Percentiles rank a stretch among this genome's conserved stretches.
Evolutionary conservation across 805 yeast genomes (phyloP).

Genomic region (Schizosaccharomyces octosporus): DNA sequence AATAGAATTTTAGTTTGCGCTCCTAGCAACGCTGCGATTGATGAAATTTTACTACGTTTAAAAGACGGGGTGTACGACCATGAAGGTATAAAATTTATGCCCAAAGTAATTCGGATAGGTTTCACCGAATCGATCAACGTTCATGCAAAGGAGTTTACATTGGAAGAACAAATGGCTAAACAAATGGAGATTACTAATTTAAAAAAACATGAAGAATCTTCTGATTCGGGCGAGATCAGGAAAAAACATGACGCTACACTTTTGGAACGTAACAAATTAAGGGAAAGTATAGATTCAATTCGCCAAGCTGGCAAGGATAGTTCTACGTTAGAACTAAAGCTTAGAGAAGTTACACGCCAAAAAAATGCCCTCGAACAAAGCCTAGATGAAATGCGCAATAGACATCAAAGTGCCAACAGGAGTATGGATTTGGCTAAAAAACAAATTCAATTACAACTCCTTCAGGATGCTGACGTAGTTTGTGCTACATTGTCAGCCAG

Average conservation of each 20-base stretch:
- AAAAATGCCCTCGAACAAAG: conserved; percentile 47
- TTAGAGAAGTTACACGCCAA: conserved; percentile 32
- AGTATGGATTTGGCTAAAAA: conserved; percentile 57
- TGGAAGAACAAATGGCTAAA: conserved; percentile 47
- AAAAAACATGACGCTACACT: conserved; percentile 12
- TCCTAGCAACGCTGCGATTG: conserved; percentile 97
- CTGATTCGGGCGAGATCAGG: not conserved
- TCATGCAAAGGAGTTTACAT: conserved; percentile 55
- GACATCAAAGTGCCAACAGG: conserved; percentile 39
- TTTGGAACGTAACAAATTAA: conserved; percentile 28
- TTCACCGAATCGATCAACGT: conserved; percentile 67
- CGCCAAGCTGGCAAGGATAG: conserved; percentile 14
- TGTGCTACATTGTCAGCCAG: conserved; percentile 87
- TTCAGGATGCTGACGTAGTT: conserved; percentile 59
- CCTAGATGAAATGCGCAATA: conserved; percentile 59
- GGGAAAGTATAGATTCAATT: conserved; percentile 30
- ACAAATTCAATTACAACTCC: conserved; percentile 43
- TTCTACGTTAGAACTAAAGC: conserved; percentile 16
- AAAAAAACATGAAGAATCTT: conserved; percentile 14
- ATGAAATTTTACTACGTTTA: conserved; percentile 68
- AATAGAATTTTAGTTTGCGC: conserved; percentile 73
- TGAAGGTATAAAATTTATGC: conserved; percentile 25
- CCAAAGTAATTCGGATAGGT: conserved; percentile 67
- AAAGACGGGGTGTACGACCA: conserved; percentile 34
- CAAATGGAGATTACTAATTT: conserved; percentile 21